These are phyloP conservation scores for Gossypium lobatum DNA, from an alignment of 441 rosid species.

Conservation along the genomic window DNA sequence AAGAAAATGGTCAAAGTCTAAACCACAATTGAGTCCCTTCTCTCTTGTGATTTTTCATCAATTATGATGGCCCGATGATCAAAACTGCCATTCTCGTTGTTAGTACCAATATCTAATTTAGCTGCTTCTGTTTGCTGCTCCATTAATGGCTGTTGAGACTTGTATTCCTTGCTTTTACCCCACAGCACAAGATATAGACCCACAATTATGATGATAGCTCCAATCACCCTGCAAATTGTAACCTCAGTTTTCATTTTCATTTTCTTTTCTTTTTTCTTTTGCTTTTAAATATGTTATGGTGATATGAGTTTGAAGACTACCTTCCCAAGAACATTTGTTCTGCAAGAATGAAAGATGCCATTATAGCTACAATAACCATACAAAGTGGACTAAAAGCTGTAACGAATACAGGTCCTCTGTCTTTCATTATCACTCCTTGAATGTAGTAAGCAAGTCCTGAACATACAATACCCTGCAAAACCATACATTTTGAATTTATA, in stretches of 20 bases:
- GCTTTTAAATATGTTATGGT: neutral
- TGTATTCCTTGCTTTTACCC: slow-evolving; percentile 74
- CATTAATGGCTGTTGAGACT: slow-evolving; percentile 13
- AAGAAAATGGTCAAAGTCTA: neutral
- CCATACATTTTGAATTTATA: neutral
- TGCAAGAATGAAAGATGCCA: slow-evolving; percentile 65
- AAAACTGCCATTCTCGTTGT: slow-evolving; percentile 7
- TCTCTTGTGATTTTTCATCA: slow-evolving; percentile 17
- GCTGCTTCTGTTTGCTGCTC: slow-evolving; percentile 25
- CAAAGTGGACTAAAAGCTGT: slow-evolving; percentile 70
- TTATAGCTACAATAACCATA: slow-evolving; percentile 72
- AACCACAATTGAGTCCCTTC: slow-evolving; percentile 1
- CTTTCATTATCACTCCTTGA: slow-evolving; percentile 73
- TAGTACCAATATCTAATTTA: slow-evolving; percentile 14
- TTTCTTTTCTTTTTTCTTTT: neutral
- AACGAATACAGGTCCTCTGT: slow-evolving; percentile 83
- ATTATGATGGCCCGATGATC: slow-evolving; percentile 30
- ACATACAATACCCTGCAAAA: slow-evolving; percentile 70
- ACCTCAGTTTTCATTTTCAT: neutral
- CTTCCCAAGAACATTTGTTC: slow-evolving; percentile 83
- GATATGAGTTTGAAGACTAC: slow-evolving; percentile 20
- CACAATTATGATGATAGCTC: slow-evolving; percentile 65
- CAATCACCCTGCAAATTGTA: slow-evolving; percentile 54
- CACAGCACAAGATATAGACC: slow-evolving; percentile 77
- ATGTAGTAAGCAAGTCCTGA: slow-evolving; percentile 72